These are phyloP conservation scores for Populus hybrid DNA, from an alignment of 441 rosid genomes.

Conservation along the genomic window DNA sequence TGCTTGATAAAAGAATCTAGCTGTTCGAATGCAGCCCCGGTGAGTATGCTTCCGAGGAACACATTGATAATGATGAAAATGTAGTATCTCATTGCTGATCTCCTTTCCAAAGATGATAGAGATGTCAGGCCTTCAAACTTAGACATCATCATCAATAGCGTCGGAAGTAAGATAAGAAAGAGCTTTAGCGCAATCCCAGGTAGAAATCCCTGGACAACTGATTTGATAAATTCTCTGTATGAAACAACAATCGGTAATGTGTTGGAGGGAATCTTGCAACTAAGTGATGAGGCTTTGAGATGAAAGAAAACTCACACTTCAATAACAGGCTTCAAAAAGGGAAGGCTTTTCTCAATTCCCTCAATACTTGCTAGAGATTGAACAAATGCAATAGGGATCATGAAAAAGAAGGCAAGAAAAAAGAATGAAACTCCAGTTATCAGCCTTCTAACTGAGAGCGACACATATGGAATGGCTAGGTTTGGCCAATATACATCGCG, in stretches of 20 bases:
- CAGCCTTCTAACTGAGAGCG: slow-evolving; percentile 56
- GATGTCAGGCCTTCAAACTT: slow-evolving; percentile 72
- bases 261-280: not conserved
- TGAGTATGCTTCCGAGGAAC: slow-evolving; percentile 71
- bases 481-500: slow-evolving; percentile 78
- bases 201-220: slow-evolving; percentile 80
- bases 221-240: slow-evolving; percentile 57
- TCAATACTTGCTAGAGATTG: slow-evolving; percentile 88
- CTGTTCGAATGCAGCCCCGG: slow-evolving; percentile 81
- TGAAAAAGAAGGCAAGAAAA: slow-evolving; percentile 70
- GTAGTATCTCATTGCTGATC: slow-evolving; percentile 71
- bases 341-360: slow-evolving; percentile 67
- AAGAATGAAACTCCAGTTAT: slow-evolving; percentile 55
- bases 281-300: not conserved
- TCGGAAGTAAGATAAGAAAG: slow-evolving; percentile 70
- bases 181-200: slow-evolving; percentile 84
- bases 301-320: slow-evolving; percentile 40
- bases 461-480: slow-evolving; percentile 75
- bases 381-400: slow-evolving; percentile 80
- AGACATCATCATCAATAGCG: slow-evolving; percentile 74
- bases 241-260: not conserved
- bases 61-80: slow-evolving; percentile 69
- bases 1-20: slow-evolving; percentile 55
- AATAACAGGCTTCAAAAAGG: slow-evolving; percentile 60
- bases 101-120: slow-evolving; percentile 64